Conservation (phyloP, 306 rosid species). For the Arachis hypogaea region DNA sequence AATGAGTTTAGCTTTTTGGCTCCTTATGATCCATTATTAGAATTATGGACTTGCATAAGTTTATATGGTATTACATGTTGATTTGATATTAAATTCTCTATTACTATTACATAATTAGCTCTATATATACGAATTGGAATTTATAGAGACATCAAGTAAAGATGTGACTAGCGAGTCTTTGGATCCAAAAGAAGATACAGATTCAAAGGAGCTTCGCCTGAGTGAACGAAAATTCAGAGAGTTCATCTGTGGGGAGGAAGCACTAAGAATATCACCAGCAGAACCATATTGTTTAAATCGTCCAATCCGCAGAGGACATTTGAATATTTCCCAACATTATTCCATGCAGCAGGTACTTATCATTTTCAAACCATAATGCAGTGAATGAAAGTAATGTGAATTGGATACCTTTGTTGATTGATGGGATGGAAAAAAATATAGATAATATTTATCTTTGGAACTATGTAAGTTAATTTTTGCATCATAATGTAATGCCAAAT, state of each 20-base stretch:
- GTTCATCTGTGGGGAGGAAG: conserved; percentile 88
- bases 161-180: conserved; percentile 46
- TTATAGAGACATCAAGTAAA: conserved; percentile 57
- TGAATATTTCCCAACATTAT: conserved; percentile 86
- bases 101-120: conserved; percentile 41
- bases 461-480: conserved; percentile 17
- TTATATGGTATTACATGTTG: conserved; percentile 21
- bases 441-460: conserved; percentile 1
- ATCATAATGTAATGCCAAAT: conserved; percentile 26
- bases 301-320: conserved; percentile 93
- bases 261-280: conserved; percentile 69
- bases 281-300: conserved; percentile 84
- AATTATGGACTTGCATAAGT: not conserved
- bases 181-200: conserved; percentile 55
- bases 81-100: conserved; percentile 24
- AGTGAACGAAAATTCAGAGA: conserved; percentile 52
- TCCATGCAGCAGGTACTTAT: conserved; percentile 88
- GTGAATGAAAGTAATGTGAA: not conserved
- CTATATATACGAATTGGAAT: conserved; percentile 29
- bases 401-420: conserved; percentile 1
- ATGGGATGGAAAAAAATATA: not conserved
- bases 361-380: conserved; percentile 30
- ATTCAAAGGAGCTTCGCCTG: conserved; percentile 51
- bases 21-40: conserved; percentile 30
- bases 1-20: conserved; percentile 23